These are phyloP conservation scores for Tulasnella calospora DNA, from an alignment of 768 basidiomycete species.

Conservation along the genomic window DNA sequence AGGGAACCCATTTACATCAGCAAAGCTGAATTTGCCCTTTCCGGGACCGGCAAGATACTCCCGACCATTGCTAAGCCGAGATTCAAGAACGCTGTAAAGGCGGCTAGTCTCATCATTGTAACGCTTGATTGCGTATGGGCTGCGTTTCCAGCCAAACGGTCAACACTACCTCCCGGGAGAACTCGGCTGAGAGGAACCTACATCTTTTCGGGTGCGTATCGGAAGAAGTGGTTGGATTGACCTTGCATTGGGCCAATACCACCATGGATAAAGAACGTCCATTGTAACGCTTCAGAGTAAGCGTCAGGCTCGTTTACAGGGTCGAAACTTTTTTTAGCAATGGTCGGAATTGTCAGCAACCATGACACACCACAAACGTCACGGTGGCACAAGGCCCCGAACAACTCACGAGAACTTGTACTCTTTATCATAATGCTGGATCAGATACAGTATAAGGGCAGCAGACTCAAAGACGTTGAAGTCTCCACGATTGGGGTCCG, in stretches of 20 bases:
- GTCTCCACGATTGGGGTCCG: conserved; percentile 46
- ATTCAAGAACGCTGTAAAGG: conserved; percentile 74
- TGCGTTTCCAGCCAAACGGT: background rate
- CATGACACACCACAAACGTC: background rate
- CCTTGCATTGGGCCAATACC: conserved; percentile 43
- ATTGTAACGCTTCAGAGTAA: conserved; percentile 70
- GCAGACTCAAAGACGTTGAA: conserved; percentile 69
- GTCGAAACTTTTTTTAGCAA: conserved; percentile 45
- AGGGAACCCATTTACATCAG: conserved; percentile 63
- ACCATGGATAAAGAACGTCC: conserved; percentile 84
- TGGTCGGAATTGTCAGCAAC: background rate
- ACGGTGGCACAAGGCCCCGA: background rate
- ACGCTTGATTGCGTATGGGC: conserved; percentile 43
- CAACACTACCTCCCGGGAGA: conserved; percentile 17
- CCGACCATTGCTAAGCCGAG: conserved; percentile 56
- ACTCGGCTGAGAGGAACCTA: conserved; percentile 39
- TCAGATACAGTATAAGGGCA: conserved; percentile 74
- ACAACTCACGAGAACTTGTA: conserved; percentile 46
- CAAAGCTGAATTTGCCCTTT: conserved; percentile 61
- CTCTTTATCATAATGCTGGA: conserved; percentile 73
- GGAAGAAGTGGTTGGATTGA: conserved; percentile 37
- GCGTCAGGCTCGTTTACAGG: conserved; percentile 45
- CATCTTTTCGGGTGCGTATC: conserved; percentile 60
- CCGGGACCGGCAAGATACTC: conserved; percentile 79
- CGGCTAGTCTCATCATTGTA: conserved; percentile 78